Base-by-base conservation (phyloP, 805 yeast species). In the Brettanomyces nanus region DNA sequence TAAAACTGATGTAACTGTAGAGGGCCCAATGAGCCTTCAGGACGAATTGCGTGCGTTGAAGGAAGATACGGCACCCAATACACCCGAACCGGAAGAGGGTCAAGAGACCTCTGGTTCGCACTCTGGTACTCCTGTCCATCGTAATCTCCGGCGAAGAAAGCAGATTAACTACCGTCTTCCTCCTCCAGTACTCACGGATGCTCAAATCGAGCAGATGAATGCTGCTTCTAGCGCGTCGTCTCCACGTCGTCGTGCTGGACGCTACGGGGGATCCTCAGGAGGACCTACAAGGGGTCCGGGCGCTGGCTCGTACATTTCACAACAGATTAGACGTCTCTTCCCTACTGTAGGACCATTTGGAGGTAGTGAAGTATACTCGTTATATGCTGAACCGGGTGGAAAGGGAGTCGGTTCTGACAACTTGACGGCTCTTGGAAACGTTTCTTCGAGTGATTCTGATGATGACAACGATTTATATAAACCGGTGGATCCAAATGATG, bases 331-430 rank as follows among this genome's bases (percentile, higher is more conserved):
- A 51, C 71, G 95, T 29, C 62, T 92, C 28, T 89, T 84, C 52
- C 95, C 96, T 5, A 90, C 96, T 0, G 86, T 87, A 13, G 98
- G 98, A 0, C 98, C 98, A 2, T 90, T 90, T 66, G 98, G 98
- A 21, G 98, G 98, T 18, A 80, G 90, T 43, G 97, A 90, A 54
- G 95, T 86, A 1, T 72, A 79, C 6, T 81, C 96, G 0, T 63
- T 90, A 22, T 86, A 87, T 58, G 53, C 51, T 26, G 89, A 92
- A 5, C 71, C 73, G 33, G 34, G 13, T 13, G 7, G 23, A 15
- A 10, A 11, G 35, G 28, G 13, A 6, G 21, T 18, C 10, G 14
- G 10, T n/a, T 10, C 28, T 18, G 35, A 27, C 7, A 14, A 26
- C 7, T 42, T 59, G 23, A 54, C 65, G 35, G 59, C 63, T 4